Conservation (phyloP, 2,329 filamentous ascomycete species). For the Mycosphaerella sp. region DNA sequence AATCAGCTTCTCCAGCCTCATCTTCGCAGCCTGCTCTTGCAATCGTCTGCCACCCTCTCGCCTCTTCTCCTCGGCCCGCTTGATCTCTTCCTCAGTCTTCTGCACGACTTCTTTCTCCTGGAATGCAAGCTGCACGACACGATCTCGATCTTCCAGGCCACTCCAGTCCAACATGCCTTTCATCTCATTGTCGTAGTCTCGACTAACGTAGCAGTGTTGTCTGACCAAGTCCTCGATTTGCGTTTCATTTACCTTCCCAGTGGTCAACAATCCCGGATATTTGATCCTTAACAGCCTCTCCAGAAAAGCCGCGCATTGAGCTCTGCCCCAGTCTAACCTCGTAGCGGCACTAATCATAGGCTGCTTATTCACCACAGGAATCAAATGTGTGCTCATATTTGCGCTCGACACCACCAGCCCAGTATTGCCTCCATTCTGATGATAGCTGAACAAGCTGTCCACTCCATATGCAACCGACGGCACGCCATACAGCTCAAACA, state of each 20-base stretch:
- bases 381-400: constrained; percentile 88
- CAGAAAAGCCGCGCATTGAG: constrained; percentile 83
- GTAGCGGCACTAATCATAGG: constrained; percentile 79
- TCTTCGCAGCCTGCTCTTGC: constrained; percentile 94
- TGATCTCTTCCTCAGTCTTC: constrained; percentile 92
- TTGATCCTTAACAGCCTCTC: constrained; percentile 84
- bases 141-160: constrained; percentile 80
- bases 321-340: constrained; percentile 89
- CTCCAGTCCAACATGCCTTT: constrained; percentile 79
- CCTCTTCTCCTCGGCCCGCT: constrained; percentile 82
- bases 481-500: constrained; percentile 92
- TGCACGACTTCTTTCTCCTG: constrained; percentile 85
- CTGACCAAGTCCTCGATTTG: constrained; percentile 84
- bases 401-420: constrained; percentile 88
- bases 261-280: constrained; percentile 71
- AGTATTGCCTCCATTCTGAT: constrained; percentile 80
- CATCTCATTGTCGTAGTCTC: constrained; percentile 75
- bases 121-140: constrained; percentile 86
- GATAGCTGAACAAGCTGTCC: constrained; percentile 93
- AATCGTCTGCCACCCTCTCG: constrained; percentile 87
- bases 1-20: constrained; percentile 90
- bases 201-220: constrained; percentile 84
- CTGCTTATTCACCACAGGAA: constrained; percentile 84
- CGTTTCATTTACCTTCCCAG: constrained; percentile 66
- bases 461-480: constrained; percentile 90